phyloP scores from a whole-genome alignment of 768 basidiomycete genomes.

The Leccinum aurantiacum region DNA sequence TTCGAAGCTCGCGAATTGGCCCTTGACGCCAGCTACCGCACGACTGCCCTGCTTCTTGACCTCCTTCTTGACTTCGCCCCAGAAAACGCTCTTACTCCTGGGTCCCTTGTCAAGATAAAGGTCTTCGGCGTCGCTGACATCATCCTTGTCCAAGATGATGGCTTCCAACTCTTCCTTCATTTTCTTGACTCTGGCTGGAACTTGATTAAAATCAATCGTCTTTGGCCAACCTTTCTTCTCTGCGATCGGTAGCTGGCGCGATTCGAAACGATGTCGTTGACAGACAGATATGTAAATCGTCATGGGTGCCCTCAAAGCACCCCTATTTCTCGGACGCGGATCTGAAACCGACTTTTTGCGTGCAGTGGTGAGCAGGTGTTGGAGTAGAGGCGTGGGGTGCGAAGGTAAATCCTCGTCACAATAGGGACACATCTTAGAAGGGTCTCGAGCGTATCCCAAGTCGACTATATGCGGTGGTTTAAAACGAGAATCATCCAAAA shows the following conservation, averaged over 20 bases:
- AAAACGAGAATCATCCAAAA: neutral
- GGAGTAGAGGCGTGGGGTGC: slow-evolving; percentile 57
- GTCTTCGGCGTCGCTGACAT: slow-evolving; percentile 23
- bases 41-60: slow-evolving; percentile 65
- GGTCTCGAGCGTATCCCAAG: slow-evolving; percentile 53
- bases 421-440: slow-evolving; percentile 73
- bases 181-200: slow-evolving; percentile 52
- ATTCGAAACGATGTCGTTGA: slow-evolving; percentile 78
- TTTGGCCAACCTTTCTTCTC: slow-evolving; percentile 75
- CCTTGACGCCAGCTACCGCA: slow-evolving; percentile 63
- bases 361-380: slow-evolving; percentile 51
- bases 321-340: slow-evolving; percentile 65
- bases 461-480: slow-evolving; percentile 41
- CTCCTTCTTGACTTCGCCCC: slow-evolving; percentile 63
- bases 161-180: slow-evolving; percentile 48
- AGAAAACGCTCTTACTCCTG: slow-evolving; percentile 57
- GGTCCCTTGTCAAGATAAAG: slow-evolving; percentile 19
- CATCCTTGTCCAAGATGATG: slow-evolving; percentile 50
- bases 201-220: slow-evolving; percentile 58
- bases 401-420: slow-evolving; percentile 72
- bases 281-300: slow-evolving; percentile 65
- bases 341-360: slow-evolving; percentile 56
- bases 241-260: slow-evolving; percentile 69
- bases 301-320: slow-evolving; percentile 55
- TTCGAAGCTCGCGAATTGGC: slow-evolving; percentile 77